A percentile compares a stretch with the other conserved stretches of the same genome.
Evolutionary conservation across 106 monocot species (phyloP).

Genomic region (Dendrobium nobile): DNA sequence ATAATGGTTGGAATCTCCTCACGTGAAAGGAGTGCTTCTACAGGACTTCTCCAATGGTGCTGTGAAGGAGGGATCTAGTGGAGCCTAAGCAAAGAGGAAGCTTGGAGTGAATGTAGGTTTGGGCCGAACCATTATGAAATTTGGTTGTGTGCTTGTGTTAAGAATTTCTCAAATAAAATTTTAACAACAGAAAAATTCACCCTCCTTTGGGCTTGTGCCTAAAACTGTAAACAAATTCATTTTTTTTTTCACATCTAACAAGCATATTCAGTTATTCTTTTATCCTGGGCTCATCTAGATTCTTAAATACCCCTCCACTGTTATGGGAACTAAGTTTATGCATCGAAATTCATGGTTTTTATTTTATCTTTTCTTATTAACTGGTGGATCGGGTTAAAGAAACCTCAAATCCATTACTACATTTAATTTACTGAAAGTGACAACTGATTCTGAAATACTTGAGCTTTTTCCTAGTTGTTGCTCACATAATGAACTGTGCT

Average conservation of each 20-base stretch:
- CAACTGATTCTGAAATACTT: neutral
- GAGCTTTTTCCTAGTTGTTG: neutral
- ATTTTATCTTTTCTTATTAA: neutral
- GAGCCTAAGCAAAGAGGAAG: too few relatives aligned
- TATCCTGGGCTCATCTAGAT: neutral
- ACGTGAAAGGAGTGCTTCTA: too few relatives aligned
- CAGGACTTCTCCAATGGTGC: too few relatives aligned
- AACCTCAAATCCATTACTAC: neutral
- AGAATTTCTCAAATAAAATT: too few relatives aligned
- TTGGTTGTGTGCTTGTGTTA: too few relatives aligned
- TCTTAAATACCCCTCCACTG: neutral
- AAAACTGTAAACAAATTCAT: neutral
- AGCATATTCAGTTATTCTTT: neutral
- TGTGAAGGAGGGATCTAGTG: too few relatives aligned
- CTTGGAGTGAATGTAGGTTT: too few relatives aligned
- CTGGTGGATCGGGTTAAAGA: neutral
- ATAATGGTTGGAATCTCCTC: too few relatives aligned
- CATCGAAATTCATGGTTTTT: neutral
- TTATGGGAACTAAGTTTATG: neutral
- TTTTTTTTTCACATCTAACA: neutral
- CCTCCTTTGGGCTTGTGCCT: too few relatives aligned
- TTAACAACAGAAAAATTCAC: too few relatives aligned
- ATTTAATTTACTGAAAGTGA: neutral
- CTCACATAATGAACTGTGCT: constrained; percentile 1
- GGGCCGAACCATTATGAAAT: too few relatives aligned